phyloP scores from a whole-genome alignment of 768 basidiomycete species.

The Russula griseocarnosa region DNA sequence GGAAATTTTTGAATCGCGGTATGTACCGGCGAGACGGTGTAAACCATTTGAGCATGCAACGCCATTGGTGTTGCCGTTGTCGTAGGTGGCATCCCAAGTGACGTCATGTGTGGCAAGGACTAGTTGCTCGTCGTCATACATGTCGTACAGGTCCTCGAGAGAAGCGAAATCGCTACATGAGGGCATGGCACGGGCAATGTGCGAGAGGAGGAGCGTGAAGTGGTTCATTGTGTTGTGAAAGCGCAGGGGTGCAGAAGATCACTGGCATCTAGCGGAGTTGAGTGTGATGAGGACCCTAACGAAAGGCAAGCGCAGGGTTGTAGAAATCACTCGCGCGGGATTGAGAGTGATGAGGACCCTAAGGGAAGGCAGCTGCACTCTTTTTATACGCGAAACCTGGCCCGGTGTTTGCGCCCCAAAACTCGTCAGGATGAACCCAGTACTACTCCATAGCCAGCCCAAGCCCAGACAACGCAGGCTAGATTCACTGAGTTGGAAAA shows the following conservation, averaged over 20 bases:
- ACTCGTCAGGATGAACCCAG: no score
- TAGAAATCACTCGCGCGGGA: no score
- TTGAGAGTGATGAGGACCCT: no score
- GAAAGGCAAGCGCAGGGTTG: neutral
- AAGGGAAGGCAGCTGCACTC: no score
- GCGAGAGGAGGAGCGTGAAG: slow-evolving; percentile 7
- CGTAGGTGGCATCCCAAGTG: slow-evolving; percentile 38
- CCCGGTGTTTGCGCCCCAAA: no score
- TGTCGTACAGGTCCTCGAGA: neutral
- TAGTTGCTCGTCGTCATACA: neutral
- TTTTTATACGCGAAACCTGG: no score
- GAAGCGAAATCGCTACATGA: neutral
- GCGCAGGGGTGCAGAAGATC: neutral
- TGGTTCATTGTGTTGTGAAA: slow-evolving; percentile 5
- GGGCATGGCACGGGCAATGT: neutral
- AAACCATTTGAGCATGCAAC: slow-evolving; percentile 45
- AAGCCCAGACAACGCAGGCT: no score
- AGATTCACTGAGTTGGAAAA: no score
- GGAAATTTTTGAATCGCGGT: slow-evolving; percentile 49
- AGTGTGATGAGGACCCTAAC: neutral
- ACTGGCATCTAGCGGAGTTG: neutral
- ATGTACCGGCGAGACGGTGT: slow-evolving; percentile 39
- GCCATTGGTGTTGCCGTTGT: slow-evolving; percentile 41
- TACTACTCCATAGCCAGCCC: no score
- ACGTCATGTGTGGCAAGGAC: neutral